phyloP scores from a whole-genome alignment of 1,284 basidiomycete genomes.

The Violaceomyces palustris region DNA sequence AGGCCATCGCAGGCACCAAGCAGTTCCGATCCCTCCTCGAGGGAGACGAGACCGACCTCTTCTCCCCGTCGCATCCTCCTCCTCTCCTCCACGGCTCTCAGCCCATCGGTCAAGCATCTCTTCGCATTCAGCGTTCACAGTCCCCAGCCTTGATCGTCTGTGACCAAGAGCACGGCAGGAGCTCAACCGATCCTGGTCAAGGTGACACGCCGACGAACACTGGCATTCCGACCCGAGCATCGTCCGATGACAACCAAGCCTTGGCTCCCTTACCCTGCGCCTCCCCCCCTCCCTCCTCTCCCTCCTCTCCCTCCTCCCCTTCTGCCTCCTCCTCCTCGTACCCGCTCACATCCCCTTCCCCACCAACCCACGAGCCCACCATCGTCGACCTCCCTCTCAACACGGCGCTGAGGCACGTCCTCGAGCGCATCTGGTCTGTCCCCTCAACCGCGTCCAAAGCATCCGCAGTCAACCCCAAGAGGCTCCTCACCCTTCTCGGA shows the following conservation, averaged over 20 bases:
- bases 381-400: constrained; percentile 32
- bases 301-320: constrained; percentile 7
- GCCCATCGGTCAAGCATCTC: constrained; percentile 10
- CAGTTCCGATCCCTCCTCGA: constrained; percentile 62
- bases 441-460: neutral
- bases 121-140: constrained; percentile 8
- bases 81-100: neutral
- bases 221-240: too few species aligned
- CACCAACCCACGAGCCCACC: constrained; percentile 12
- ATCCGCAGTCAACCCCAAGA: constrained; percentile 48
- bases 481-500: constrained; percentile 66
- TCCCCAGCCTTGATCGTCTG: constrained; percentile 32
- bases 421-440: constrained; percentile 39
- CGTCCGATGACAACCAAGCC: too few species aligned
- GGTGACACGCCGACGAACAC: too few species aligned
- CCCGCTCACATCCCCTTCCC: neutral
- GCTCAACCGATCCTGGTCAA: too few species aligned
- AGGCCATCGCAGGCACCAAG: constrained; percentile 63
- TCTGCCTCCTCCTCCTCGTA: constrained; percentile 1
- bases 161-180: constrained; percentile 30
- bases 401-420: constrained; percentile 35
- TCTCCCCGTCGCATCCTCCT: neutral
- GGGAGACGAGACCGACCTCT: constrained; percentile 5
- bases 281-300: constrained; percentile 16
- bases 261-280: too few species aligned